Evolutionary conservation across 768 basidiomycete species (phyloP).

Genomic region (Galerina sulciceps): DNA sequence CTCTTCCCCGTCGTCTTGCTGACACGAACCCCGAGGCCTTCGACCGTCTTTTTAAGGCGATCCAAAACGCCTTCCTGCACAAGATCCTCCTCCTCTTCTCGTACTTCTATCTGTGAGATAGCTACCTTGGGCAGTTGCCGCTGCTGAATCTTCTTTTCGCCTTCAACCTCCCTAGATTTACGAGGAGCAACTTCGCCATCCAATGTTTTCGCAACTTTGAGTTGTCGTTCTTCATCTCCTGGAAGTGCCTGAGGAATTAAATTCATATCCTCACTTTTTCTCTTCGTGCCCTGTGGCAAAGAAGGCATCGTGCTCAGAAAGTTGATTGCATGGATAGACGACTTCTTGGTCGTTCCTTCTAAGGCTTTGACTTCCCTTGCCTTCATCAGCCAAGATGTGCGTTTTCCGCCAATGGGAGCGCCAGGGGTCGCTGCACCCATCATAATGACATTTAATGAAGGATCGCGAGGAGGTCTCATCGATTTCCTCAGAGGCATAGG

Average conservation of each 20-base stretch:
- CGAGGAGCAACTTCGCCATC: constrained; percentile 38
- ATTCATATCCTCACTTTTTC: constrained; percentile 65
- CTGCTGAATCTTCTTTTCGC: constrained; percentile 22
- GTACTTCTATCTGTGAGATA: background rate
- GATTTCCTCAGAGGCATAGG: constrained; percentile 76
- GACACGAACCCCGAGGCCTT: constrained; percentile 62
- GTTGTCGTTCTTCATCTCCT: constrained; percentile 46
- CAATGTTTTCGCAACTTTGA: constrained; percentile 53
- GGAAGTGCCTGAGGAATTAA: constrained; percentile 17
- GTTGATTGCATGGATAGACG: constrained; percentile 18
- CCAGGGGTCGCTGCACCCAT: constrained; percentile 45
- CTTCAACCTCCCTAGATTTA: constrained; percentile 36
- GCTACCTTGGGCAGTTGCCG: constrained; percentile 3
- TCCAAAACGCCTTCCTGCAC: constrained; percentile 59
- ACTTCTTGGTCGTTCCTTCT: constrained; percentile 53
- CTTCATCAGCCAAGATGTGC: constrained; percentile 82
- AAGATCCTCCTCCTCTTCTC: constrained; percentile 6
- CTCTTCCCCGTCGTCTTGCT: constrained; percentile 68
- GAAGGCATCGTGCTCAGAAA: background rate
- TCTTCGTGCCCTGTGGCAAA: constrained; percentile 46
- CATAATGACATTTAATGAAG: constrained; percentile 33
- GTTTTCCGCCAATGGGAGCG: constrained; percentile 54
- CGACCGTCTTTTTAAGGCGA: constrained; percentile 72
- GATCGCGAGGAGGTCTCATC: constrained; percentile 52
- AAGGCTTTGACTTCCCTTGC: constrained; percentile 74